A percentile compares a stretch with the other conserved stretches of the same genome.
Evolutionary conservation across 2,329 filamentous ascomycete genomes (phyloP).

Genomic region (Pezicula neosporulosa): DNA sequence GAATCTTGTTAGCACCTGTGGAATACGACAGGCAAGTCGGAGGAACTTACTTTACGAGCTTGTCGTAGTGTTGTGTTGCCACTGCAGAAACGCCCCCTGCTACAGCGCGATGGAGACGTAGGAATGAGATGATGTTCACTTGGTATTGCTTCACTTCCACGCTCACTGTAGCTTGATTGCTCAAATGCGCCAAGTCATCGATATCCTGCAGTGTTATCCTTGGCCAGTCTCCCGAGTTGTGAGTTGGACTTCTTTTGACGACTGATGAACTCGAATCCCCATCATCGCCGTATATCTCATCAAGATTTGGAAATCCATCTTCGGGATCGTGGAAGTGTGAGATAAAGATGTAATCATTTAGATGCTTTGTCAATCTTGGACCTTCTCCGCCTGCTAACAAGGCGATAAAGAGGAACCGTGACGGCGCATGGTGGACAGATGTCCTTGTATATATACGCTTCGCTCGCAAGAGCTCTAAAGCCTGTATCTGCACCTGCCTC

Average conservation of each 20-base stretch:
- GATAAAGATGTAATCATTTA: constrained; percentile 84
- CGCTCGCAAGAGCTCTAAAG: constrained; percentile 71
- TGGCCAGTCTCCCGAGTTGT: constrained; percentile 14
- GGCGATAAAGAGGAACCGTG: constrained; percentile 76
- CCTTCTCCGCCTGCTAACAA: constrained; percentile 54
- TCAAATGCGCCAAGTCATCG: constrained; percentile 40
- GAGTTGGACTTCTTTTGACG: constrained; percentile 23
- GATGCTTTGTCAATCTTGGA: constrained; percentile 49
- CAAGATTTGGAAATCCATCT: constrained; percentile 72
- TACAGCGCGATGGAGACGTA: constrained; percentile 84
- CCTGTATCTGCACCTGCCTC: constrained; percentile 80
- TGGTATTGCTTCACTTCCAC: constrained; percentile 81
- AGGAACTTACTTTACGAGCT: constrained; percentile 53
- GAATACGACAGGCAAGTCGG: neutral
- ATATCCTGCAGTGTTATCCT: constrained; percentile 26
- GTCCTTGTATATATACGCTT: constrained; percentile 74
- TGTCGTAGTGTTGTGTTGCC: constrained; percentile 74
- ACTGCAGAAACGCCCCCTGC: constrained; percentile 71
- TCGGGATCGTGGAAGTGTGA: constrained; percentile 76
- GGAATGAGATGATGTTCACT: constrained; percentile 82
- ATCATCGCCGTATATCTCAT: constrained; percentile 47
- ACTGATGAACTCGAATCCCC: constrained; percentile 26
- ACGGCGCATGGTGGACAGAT: constrained; percentile 70
- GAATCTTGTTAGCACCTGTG: constrained; percentile 22
- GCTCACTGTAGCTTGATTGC: constrained; percentile 58